Percentiles rank a stretch among this genome's conserved stretches.
These are phyloP conservation scores for Scedosporium apiospermum DNA, from an alignment of 2,329 filamentous ascomycete genomes.

Conservation along the genomic window DNA sequence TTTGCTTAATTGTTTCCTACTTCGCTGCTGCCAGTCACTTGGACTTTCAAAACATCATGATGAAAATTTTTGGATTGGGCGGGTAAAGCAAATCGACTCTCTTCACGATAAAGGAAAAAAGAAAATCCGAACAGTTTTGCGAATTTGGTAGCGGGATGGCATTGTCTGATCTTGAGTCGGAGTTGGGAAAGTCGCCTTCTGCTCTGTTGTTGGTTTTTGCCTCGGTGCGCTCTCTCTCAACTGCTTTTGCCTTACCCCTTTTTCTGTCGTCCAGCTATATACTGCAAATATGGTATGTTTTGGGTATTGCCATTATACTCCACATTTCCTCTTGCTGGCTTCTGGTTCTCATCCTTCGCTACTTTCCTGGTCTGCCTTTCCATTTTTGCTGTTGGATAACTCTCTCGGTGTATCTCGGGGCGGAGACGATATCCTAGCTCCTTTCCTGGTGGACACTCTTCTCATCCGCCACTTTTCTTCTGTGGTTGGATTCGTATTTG, in stretches of 20 bases:
- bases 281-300: not conserved
- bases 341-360: not conserved
- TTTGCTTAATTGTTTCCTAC: not conserved
- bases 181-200: conserved; percentile 3
- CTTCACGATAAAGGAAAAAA: not conserved
- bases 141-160: not conserved
- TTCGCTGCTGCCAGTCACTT: not conserved
- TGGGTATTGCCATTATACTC: not conserved
- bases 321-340: not conserved
- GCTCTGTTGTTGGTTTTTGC: not conserved
- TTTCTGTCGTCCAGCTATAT: not conserved
- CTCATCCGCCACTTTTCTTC: too few relatives aligned
- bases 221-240: too few relatives aligned
- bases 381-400: not conserved
- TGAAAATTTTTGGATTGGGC: not conserved
- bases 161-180: not conserved
- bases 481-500: too few relatives aligned
- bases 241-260: not conserved
- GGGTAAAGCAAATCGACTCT: not conserved
- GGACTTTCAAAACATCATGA: not conserved
- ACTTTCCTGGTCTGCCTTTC: not conserved
- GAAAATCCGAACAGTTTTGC: not conserved
- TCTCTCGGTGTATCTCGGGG: not conserved
- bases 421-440: too few relatives aligned
- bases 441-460: too few relatives aligned